Base-by-base conservation (phyloP, 306 rosid species). In the Geum urbanum region DNA sequence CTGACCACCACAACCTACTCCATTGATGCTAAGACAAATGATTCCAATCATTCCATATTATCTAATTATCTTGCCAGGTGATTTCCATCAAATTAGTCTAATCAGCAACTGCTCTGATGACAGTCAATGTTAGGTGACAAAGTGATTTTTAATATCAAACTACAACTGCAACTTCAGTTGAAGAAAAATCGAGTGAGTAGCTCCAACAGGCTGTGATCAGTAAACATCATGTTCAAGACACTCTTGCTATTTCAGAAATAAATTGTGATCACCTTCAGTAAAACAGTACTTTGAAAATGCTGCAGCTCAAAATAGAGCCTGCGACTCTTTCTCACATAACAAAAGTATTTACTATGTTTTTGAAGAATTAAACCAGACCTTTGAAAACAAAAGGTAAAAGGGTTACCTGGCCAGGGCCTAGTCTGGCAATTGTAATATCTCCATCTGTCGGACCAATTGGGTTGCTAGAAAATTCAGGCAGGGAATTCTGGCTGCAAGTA, bases 331-430 rank as follows among this genome's bases (percentile, higher is more conserved):
- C 7, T 44, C 54, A 13, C 65, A 70, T 16, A 22, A 20, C 8
- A 7, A 69, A 68, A 68, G 48, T 54, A 18, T 5, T 5, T 19
- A 8, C 18, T 4, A 13, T 20, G 65, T 71, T 57, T 50, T 67
- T 50, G 50, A 39, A 72, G 67, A 24, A 76, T 63, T 27, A 49
- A 24, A 59, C 27, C 44, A 70, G 15, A 67, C 18, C 18, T 7
- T 69, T 2, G 59, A 57, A 54, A 11, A 37, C 37, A 32, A 32
- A 1, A 24, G 18, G 5, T 13, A 32, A 49, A 5, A 44, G 24
- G 41, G 44, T 73, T 84, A 95, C 99, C 99, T 95, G 96, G 64
- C 95, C 95, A 70, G 89, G 82, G 53, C 88, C 94, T 72, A 95
- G 95, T 81, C 84, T 87, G 74, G 95, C 86, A 67, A 95, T 62